Percentiles rank a stretch among this genome's conserved stretches.
Conservation (phyloP, 164 flowering plant species). For the Liquidambar formosana region DNA sequence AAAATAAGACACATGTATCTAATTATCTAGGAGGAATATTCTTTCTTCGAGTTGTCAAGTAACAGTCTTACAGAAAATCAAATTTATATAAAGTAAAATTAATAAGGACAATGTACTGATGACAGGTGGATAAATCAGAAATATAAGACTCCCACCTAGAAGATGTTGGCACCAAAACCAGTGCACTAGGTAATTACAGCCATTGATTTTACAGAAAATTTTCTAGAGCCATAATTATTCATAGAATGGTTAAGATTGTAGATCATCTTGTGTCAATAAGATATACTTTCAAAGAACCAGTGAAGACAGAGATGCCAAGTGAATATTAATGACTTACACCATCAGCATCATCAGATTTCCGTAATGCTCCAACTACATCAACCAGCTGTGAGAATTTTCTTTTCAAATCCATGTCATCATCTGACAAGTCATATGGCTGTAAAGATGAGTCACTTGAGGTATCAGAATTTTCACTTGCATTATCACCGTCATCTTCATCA, state of each 20-base stretch:
- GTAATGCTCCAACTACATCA: constrained; percentile 81
- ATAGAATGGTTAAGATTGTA: not conserved
- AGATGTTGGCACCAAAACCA: not conserved
- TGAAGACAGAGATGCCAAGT: not conserved
- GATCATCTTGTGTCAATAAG: not conserved
- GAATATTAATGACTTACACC: constrained; percentile 61
- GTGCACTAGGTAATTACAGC: too few relatives aligned
- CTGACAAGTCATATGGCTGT: constrained; percentile 89
- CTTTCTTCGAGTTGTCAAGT: not conserved
- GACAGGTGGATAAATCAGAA: not conserved
- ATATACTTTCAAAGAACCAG: not conserved
- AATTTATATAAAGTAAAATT: not conserved
- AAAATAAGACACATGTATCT: constrained; percentile 9
- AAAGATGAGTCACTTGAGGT: constrained; percentile 72
- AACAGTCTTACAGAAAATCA: not conserved
- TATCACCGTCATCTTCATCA: constrained; percentile 56
- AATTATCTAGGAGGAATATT: constrained; percentile 3
- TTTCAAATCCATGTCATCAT: constrained; percentile 82
- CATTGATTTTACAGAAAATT: too few relatives aligned
- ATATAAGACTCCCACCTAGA: not conserved
- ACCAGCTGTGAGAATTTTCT: constrained; percentile 73
- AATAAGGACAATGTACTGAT: not conserved
- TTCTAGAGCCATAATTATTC: not conserved
- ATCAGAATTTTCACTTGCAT: constrained; percentile 65
- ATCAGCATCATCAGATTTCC: constrained; percentile 90